Evolutionary conservation across 352 stramenopile genomes (phyloP).

Genomic region (Nothophytophthora sp.): DNA sequence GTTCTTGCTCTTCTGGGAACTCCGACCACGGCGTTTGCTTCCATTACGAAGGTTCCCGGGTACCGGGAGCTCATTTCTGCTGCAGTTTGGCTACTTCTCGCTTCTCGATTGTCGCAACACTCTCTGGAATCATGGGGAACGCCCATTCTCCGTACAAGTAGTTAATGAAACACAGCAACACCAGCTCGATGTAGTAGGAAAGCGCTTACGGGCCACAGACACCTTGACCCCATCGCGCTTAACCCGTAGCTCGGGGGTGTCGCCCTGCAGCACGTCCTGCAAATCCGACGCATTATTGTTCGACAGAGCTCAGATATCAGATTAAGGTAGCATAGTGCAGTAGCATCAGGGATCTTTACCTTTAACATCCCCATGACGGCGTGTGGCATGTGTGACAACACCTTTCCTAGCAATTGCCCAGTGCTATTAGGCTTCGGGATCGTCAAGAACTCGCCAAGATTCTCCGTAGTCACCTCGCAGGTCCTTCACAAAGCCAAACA

Average conservation of each 20-base stretch:
- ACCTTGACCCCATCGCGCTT: too few relatives aligned
- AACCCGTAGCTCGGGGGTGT: too few relatives aligned
- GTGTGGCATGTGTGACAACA: background rate
- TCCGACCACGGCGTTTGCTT: too few relatives aligned
- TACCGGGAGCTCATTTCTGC: too few relatives aligned
- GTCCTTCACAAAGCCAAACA: slow-evolving; percentile 1
- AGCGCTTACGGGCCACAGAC: slow-evolving; percentile 3
- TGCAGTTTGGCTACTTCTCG: background rate
- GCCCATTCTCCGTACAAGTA: background rate
- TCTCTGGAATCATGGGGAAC: slow-evolving; percentile 5
- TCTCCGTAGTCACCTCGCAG: slow-evolving; percentile 1
- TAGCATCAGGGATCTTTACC: slow-evolving; percentile 1
- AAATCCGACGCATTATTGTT: background rate
- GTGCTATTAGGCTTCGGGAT: background rate
- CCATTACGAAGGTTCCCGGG: too few relatives aligned
- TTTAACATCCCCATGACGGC: slow-evolving; percentile 4
- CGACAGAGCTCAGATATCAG: background rate
- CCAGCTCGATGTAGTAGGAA: slow-evolving; percentile 17
- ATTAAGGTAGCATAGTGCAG: background rate
- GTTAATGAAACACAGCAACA: background rate
- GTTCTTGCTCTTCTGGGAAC: too few relatives aligned
- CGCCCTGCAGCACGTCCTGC: too few relatives aligned
- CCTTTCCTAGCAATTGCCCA: too few relatives aligned
- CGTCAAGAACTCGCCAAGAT: slow-evolving; percentile 8
- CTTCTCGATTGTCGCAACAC: slow-evolving; percentile 3